phyloP scores from a whole-genome alignment of 73 alveolate genomes.

The Paramecium pentaurelia region DNA sequence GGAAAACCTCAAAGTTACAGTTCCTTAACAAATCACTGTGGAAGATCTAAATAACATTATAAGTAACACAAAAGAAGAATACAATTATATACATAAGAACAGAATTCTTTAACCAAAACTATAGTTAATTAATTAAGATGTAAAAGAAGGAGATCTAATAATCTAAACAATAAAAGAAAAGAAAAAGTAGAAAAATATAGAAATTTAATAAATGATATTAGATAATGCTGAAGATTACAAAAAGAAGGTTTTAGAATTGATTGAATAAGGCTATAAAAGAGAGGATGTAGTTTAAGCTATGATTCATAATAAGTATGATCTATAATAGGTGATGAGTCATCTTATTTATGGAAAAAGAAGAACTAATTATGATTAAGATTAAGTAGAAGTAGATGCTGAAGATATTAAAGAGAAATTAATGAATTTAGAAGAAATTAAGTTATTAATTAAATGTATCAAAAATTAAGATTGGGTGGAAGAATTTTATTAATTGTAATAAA shows the following conservation, averaged over 20 bases:
- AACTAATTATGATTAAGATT: not conserved
- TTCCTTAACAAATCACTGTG: not conserved
- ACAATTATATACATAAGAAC: not conserved
- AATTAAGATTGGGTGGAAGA: not conserved
- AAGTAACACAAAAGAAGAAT: not conserved
- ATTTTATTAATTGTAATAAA: not conserved
- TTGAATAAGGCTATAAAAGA: not conserved
- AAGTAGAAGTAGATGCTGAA: not conserved
- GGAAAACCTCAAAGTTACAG: not conserved
- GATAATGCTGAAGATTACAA: conserved; percentile 23
- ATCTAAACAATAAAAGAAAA: not conserved
- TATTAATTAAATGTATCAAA: not conserved
- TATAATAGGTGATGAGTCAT: not conserved
- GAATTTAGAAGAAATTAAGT: not conserved
- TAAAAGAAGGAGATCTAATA: not conserved
- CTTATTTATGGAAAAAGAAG: not conserved
- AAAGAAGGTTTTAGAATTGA: not conserved
- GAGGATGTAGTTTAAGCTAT: conserved; percentile 34
- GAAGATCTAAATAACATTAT: not conserved
- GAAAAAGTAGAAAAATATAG: not conserved
- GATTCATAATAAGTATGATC: not conserved
- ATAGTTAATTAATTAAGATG: not conserved
- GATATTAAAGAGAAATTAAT: not conserved
- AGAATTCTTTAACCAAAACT: not conserved
- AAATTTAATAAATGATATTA: not conserved